These are phyloP conservation scores for Malus hybrid DNA, from an alignment of 331 rosid species.

Conservation along the genomic window DNA sequence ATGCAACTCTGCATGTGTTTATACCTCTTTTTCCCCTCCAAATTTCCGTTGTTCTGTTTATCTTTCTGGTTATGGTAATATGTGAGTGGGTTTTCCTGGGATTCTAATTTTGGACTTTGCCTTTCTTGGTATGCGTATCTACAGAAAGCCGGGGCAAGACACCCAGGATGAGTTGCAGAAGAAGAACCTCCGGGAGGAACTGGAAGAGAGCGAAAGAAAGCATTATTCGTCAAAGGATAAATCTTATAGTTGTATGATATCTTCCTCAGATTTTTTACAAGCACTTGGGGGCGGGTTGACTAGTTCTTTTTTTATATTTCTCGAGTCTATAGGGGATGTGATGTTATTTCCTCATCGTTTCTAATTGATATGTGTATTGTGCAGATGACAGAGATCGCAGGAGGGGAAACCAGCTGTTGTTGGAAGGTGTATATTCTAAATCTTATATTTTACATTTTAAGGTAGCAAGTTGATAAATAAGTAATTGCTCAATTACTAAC, in stretches of 20 bases:
- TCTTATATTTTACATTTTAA: background rate
- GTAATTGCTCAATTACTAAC: constrained; percentile 1
- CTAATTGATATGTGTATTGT: constrained; percentile 14
- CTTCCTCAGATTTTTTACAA: background rate
- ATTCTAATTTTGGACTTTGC: background rate
- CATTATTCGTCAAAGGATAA: constrained; percentile 82
- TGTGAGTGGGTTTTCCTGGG: background rate
- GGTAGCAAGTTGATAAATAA: background rate
- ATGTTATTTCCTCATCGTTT: background rate
- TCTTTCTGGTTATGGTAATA: background rate
- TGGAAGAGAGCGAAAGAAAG: constrained; percentile 84
- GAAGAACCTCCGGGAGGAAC: constrained; percentile 83
- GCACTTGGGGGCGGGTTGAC: background rate
- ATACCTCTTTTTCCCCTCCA: background rate
- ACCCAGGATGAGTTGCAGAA: constrained; percentile 71
- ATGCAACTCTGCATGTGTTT: background rate
- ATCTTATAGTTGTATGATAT: constrained; percentile 47
- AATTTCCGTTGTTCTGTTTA: background rate
- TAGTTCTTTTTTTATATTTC: background rate
- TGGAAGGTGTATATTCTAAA: constrained; percentile 1
- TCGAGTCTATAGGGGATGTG: background rate
- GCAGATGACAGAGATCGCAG: constrained; percentile 80
- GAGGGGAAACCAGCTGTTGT: constrained; percentile 7
- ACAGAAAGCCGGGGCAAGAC: constrained; percentile 85
- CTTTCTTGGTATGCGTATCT: background rate